phyloP scores from a whole-genome alignment of 2,329 filamentous ascomycete species.

The Diaporthe citriasiana region DNA sequence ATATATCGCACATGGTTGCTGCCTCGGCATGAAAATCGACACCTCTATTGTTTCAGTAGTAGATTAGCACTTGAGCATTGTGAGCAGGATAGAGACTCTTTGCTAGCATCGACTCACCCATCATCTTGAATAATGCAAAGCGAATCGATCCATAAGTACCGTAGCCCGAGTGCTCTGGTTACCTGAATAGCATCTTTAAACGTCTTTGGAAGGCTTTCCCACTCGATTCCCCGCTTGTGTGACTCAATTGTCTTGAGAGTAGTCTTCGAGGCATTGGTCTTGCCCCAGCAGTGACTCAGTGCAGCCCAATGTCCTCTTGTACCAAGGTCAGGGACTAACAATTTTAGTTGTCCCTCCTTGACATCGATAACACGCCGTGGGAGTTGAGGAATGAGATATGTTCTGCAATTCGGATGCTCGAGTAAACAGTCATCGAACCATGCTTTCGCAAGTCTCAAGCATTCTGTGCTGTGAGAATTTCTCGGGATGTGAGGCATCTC shows the following conservation, averaged over 20 bases:
- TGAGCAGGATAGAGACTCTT: accelerated
- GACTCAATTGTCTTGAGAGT: neutral
- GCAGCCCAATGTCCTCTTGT: neutral
- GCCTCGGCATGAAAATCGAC: neutral
- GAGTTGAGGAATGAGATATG: neutral
- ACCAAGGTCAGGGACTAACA: neutral
- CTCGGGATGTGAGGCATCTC: neutral
- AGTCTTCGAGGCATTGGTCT: neutral
- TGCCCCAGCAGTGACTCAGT: slow-evolving; percentile 34
- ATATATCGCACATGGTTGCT: slow-evolving; percentile 5
- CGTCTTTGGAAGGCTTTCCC: neutral
- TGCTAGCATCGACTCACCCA: neutral
- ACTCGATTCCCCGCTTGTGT: neutral
- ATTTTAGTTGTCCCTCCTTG: neutral
- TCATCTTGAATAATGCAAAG: slow-evolving; percentile 41
- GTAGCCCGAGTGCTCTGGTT: slow-evolving; percentile 5
- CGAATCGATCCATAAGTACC: slow-evolving; percentile 32
- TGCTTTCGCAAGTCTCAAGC: neutral
- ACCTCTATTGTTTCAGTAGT: neutral
- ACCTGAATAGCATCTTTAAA: slow-evolving; percentile 10
- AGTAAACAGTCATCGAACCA: neutral
- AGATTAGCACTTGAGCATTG: neutral
- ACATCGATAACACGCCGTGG: neutral
- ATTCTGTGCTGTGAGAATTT: neutral
- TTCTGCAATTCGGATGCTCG: neutral